phyloP scores from a whole-genome alignment of 345 rosid species.

The Luvunga scandens region DNA sequence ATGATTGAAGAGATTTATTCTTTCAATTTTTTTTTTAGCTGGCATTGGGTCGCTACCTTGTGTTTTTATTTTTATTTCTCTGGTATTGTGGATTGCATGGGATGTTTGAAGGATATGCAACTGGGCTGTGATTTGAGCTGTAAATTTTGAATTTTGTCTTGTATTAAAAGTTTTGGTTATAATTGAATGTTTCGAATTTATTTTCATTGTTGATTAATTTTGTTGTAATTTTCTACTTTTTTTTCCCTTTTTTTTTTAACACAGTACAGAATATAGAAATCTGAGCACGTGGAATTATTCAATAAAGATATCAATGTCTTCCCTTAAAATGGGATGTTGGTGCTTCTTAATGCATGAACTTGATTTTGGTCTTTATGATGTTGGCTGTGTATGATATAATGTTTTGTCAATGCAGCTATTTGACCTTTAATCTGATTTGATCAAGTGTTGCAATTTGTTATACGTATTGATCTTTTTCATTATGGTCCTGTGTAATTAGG shows the following conservation, averaged over 20 bases:
- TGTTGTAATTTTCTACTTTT: conserved; percentile 11
- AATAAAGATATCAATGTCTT: conserved; percentile 13
- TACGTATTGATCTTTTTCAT: conserved; percentile 6
- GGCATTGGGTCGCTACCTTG: conserved; percentile 1
- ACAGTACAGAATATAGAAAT: not conserved
- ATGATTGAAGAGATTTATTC: not conserved
- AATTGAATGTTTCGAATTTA: not conserved
- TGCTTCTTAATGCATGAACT: not conserved
- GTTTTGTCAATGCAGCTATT: conserved; percentile 7
- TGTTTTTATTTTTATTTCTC: not conserved
- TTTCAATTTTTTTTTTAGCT: conserved; percentile 15
- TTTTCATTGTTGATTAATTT: conserved; percentile 9
- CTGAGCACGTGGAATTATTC: conserved; percentile 4
- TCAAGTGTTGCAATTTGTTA: conserved; percentile 10
- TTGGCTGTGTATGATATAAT: not conserved
- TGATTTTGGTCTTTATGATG: not conserved
- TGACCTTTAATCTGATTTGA: not conserved
- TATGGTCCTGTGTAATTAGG: conserved; percentile 26
- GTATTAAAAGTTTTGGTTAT: not conserved
- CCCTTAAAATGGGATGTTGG: conserved; percentile 3
- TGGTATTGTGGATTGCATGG: not conserved
- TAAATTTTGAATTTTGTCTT: not conserved
- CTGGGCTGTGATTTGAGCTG: conserved; percentile 17
- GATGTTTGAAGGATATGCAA: not conserved
- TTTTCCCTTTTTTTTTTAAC: not conserved